Conservation (phyloP, 129 eudicot species). For the Daucus carota region DNA sequence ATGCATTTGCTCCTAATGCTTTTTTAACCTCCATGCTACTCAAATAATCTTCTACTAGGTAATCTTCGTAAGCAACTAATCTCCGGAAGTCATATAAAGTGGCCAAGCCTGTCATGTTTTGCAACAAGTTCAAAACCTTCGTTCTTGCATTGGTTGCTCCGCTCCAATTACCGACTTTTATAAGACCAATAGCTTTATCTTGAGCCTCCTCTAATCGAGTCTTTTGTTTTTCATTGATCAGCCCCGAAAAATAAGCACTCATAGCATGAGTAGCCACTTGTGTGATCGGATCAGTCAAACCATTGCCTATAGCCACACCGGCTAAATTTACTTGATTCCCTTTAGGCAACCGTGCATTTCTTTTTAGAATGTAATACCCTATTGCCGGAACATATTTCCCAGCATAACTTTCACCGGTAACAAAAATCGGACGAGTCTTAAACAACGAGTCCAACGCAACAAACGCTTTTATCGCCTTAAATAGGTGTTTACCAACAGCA, state of each 20-base stretch:
- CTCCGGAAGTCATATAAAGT: slow-evolving; percentile 73
- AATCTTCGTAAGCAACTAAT: slow-evolving; percentile 34
- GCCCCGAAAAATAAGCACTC: slow-evolving; percentile 54
- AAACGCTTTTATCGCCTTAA: slow-evolving; percentile 47
- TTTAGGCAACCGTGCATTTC: slow-evolving; percentile 30
- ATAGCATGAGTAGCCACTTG: slow-evolving; percentile 79
- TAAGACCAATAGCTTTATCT: slow-evolving; percentile 27
- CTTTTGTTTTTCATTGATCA: slow-evolving; percentile 69
- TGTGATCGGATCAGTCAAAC: slow-evolving; percentile 57
- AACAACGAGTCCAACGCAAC: slow-evolving; percentile 37
- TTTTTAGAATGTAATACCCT: slow-evolving; percentile 63
- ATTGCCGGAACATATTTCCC: slow-evolving; percentile 83
- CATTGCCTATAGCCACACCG: slow-evolving; percentile 86
- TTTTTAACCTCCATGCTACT: slow-evolving; percentile 39
- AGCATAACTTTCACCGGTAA: slow-evolving; percentile 94
- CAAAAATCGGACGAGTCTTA: slow-evolving; percentile 55
- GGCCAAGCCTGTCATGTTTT: slow-evolving; percentile 65
- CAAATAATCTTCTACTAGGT: slow-evolving; percentile 44
- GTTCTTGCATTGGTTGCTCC: slow-evolving; percentile 59
- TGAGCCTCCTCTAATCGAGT: slow-evolving; percentile 54
- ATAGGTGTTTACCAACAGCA: slow-evolving; percentile 58
- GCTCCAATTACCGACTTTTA: slow-evolving; percentile 44
- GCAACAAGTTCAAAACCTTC: slow-evolving; percentile 25
- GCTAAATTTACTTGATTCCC: slow-evolving; percentile 43
- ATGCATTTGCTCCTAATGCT: slow-evolving; percentile 51